Evolutionary conservation across 257 asterid species (phyloP), one percentile per base, ranked within the genome.

Genomic region (Lantana camara): DNA sequence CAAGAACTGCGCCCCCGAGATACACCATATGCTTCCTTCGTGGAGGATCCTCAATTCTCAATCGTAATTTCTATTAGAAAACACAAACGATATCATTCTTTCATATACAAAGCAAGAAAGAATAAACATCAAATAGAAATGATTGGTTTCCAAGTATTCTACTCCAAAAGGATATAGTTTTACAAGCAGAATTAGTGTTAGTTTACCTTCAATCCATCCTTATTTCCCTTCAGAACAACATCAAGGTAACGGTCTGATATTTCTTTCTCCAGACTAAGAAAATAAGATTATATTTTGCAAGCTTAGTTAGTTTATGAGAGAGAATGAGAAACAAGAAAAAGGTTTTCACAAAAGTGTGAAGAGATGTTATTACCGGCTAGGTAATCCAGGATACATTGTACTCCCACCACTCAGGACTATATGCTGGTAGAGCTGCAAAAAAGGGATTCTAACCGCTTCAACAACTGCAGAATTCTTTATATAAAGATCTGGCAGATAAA

Each of bases 11-110:
- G 6, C 97, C 99, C 67, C 97, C 96, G 8, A 90, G 95, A 80
- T 90, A 90, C 59, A 94, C 99, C 99, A 94, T 94, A 75, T 94
- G 99, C 65, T 94, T 94, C 77, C 97, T 86, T 61, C 99, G 82
- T 32, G 99, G 99, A 17, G 97, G 99, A 76, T 94, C 99, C 77
- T 94, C 99, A 72, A 94, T 90, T 72, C 99, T 72, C 73, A 94
- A 77, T 11, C 95, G 87, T 76, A 90, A 75, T 86, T 94, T 94
- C 99, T 90, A 54, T 48, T n/a, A 5, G 67, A 52, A 30, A 69
- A 53, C 40, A 72, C 10, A 66, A 73, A 48, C 19, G 50, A 60
- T 67, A 50, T 23, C 16, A 38, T 8, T 32, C 16, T 32, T 44
- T 63, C 5, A 29, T 35, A 32, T 16, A 19, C 44, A 48, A 37